phyloP scores from a whole-genome alignment of 495 filamentous ascomycete genomes.

The Pyronema domesticum region DNA sequence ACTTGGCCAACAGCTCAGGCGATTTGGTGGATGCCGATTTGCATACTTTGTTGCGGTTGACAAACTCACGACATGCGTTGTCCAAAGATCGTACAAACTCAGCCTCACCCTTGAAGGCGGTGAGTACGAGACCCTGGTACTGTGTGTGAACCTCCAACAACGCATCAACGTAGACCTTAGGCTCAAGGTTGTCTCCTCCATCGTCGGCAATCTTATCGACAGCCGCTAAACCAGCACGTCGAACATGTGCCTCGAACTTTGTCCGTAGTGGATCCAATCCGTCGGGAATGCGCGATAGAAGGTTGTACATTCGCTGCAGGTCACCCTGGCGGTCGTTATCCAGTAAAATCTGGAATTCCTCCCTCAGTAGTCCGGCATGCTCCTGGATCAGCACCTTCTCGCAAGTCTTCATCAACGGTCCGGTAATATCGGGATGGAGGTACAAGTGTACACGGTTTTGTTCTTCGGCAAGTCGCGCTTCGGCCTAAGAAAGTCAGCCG shows the following conservation, averaged over 20 bases:
- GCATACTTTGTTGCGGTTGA: conserved; percentile 92
- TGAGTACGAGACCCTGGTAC: conserved; percentile 78
- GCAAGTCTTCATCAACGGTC: conserved; percentile 68
- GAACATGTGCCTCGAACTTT: conserved; percentile 82
- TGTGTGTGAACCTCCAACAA: conserved; percentile 84
- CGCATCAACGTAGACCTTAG: conserved; percentile 90
- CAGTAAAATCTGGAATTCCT: conserved; percentile 90
- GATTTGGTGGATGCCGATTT: conserved; percentile 80
- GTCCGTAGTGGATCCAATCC: conserved; percentile 76
- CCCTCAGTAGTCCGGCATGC: conserved; percentile 65
- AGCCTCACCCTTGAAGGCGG: conserved; percentile 84
- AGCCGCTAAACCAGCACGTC: conserved; percentile 68
- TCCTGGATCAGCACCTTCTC: conserved; percentile 75
- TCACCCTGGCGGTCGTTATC: conserved; percentile 92
- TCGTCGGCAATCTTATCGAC: conserved; percentile 83
- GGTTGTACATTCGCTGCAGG: conserved; percentile 86
- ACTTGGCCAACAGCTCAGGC: conserved; percentile 85
- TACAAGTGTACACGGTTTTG: conserved; percentile 88
- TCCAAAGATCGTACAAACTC: conserved; percentile 94
- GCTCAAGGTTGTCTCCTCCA: conserved; percentile 69
- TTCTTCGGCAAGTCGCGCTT: conserved; percentile 77
- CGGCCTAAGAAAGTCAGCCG: conserved; percentile 33
- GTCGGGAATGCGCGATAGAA: conserved; percentile 78
- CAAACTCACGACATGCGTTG: conserved; percentile 93
- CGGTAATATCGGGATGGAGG: conserved; percentile 71